Conservation (phyloP, 2,329 filamentous ascomycete genomes). For the Paramyrothecium sp. region DNA sequence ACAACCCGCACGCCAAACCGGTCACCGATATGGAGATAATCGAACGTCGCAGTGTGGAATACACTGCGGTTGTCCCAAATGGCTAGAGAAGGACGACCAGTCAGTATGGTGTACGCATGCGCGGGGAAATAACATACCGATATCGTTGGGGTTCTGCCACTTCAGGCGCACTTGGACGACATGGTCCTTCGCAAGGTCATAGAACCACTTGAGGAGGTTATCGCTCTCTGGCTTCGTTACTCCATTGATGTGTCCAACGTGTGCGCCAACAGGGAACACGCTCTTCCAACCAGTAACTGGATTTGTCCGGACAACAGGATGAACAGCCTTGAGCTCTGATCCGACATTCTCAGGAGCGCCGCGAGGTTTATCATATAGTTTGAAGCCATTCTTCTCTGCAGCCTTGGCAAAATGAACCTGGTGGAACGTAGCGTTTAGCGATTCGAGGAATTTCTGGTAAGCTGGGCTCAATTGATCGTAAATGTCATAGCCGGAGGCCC, state of each 20-base stretch:
- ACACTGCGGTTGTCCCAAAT: constrained; percentile 60
- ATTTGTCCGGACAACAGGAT: constrained; percentile 57
- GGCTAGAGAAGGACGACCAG: constrained; percentile 27
- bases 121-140: constrained; percentile 16
- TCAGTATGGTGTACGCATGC: neutral
- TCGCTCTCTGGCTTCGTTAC: constrained; percentile 46
- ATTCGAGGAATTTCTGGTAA: constrained; percentile 57
- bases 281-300: constrained; percentile 58
- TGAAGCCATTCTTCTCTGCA: constrained; percentile 42
- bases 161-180: constrained; percentile 50
- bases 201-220: constrained; percentile 50
- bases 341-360: constrained; percentile 52
- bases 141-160: constrained; percentile 45
- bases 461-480: constrained; percentile 61
- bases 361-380: constrained; percentile 41
- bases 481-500: constrained; percentile 66
- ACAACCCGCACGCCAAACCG: constrained; percentile 48
- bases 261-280: constrained; percentile 50
- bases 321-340: constrained; percentile 43
- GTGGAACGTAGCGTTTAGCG: constrained; percentile 53
- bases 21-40: constrained; percentile 47
- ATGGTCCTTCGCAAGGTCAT: constrained; percentile 51
- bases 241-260: constrained; percentile 50
- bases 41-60: constrained; percentile 53
- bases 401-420: constrained; percentile 49